Conservation (phyloP, 805 yeast genomes). For the Zygoascus tannicola region DNA sequence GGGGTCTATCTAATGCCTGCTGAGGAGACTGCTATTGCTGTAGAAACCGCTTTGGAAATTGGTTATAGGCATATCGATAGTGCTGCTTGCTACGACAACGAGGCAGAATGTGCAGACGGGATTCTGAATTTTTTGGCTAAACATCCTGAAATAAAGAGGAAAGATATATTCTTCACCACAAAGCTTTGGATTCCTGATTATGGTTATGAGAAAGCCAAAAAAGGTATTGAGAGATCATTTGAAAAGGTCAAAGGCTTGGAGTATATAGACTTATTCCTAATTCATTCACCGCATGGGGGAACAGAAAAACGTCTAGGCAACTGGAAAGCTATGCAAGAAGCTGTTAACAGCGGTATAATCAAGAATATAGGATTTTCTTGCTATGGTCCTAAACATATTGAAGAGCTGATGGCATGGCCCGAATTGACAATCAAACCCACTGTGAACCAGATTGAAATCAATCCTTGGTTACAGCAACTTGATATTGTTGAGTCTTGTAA, state of each 20-base stretch:
- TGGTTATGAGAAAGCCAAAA: conserved; percentile 50
- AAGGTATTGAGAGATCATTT: conserved; percentile 49
- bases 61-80: conserved; percentile 74
- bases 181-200: conserved; percentile 63
- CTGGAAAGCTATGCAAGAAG: conserved; percentile 38
- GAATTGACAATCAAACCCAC: conserved; percentile 50
- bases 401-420: conserved; percentile 41
- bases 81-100: conserved; percentile 62
- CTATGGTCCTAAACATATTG: conserved; percentile 46
- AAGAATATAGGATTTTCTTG: conserved; percentile 56
- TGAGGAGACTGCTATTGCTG: conserved; percentile 29
- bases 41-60: conserved; percentile 45
- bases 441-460: conserved; percentile 73
- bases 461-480: conserved; percentile 70
- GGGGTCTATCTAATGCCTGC: conserved; percentile 44
- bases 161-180: conserved; percentile 45
- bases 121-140: conserved; percentile 43
- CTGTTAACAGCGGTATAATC: conserved; percentile 41
- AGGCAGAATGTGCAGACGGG: conserved; percentile 51
- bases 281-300: conserved; percentile 41
- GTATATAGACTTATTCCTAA: conserved; percentile 62
- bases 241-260: conserved; percentile 38
- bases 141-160: conserved; percentile 41
- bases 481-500: conserved; percentile 55
- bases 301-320: conserved; percentile 15